Percentiles rank a stretch among this genome's conserved stretches.
Conservation (phyloP, 2,329 filamentous ascomycete species). For the Fusarium sp. region DNA sequence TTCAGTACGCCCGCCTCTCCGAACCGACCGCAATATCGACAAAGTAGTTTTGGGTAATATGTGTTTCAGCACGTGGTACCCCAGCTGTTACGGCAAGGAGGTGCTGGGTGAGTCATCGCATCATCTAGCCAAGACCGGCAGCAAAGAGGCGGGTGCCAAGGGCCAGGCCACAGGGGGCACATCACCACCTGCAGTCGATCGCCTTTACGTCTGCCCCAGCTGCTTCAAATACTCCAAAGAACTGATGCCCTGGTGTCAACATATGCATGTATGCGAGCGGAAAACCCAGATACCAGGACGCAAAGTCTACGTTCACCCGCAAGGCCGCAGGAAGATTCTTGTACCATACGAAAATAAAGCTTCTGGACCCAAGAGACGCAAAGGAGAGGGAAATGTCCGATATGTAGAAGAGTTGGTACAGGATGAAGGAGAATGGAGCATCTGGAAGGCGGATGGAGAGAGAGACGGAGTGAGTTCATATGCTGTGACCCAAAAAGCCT, state of each 20-base stretch:
- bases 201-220: constrained; percentile 87
- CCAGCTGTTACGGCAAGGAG: constrained; percentile 87
- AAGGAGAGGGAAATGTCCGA: constrained; percentile 51
- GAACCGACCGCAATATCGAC: constrained; percentile 80
- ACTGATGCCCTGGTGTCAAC: constrained; percentile 67
- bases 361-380: constrained; percentile 54
- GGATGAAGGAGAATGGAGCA: constrained; percentile 80
- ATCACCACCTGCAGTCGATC: constrained; percentile 64
- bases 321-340: constrained; percentile 56
- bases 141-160: constrained; percentile 47
- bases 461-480: constrained; percentile 72
- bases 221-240: constrained; percentile 92
- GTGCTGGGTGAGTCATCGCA: constrained; percentile 64
- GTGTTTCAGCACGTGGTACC: constrained; percentile 91
- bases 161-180: constrained; percentile 45
- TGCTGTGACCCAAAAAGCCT: neutral
- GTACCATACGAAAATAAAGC: constrained; percentile 50
- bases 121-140: constrained; percentile 45
- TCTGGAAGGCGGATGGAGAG: constrained; percentile 94
- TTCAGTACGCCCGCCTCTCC: constrained; percentile 52
- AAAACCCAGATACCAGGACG: constrained; percentile 69
- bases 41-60: constrained; percentile 88
- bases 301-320: constrained; percentile 77
- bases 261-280: constrained; percentile 68
- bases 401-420: constrained; percentile 59